A percentile compares a stretch with the other conserved stretches of the same genome.
phyloP scores from a whole-genome alignment of 2,329 filamentous ascomycete genomes.

The Atkinsonella hypoxylon region DNA sequence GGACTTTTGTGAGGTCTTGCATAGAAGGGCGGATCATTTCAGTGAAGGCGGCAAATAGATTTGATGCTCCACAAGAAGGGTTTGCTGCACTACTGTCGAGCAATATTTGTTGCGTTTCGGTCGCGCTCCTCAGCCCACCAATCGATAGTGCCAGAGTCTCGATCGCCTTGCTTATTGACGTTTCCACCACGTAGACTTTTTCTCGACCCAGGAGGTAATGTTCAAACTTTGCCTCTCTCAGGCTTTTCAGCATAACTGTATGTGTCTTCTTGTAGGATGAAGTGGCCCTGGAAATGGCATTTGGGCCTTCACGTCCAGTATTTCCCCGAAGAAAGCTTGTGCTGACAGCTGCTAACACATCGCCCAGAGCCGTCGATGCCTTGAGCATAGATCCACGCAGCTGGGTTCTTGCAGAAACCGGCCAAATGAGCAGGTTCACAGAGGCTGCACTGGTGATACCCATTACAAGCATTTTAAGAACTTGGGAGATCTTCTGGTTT shows the following conservation, averaged over 20 bases:
- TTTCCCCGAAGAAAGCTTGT: conserved; percentile 65
- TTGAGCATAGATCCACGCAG: conserved; percentile 60
- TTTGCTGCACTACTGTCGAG: conserved; percentile 33
- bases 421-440: conserved; percentile 63
- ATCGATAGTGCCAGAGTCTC: conserved; percentile 74
- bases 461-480: conserved; percentile 66
- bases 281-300: conserved; percentile 14
- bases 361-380: conserved; percentile 60
- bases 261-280: conserved; percentile 45
- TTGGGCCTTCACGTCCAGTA: background rate
- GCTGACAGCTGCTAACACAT: conserved; percentile 68
- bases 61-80: conserved; percentile 37
- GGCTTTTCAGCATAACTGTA: conserved; percentile 44
- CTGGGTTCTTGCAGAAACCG: conserved; percentile 58
- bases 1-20: conserved; percentile 75
- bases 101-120: conserved; percentile 72
- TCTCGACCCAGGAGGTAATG: conserved; percentile 70
- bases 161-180: conserved; percentile 65
- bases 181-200: conserved; percentile 61
- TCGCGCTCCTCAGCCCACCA: conserved; percentile 75
- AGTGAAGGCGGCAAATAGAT: conserved; percentile 77
- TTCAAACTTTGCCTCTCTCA: conserved; percentile 75
- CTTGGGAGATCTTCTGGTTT: conserved; percentile 36
- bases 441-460: conserved; percentile 58
- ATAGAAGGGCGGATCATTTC: conserved; percentile 75